Percentiles rank a stretch among this genome's conserved stretches.
Conservation (phyloP, 768 basidiomycete species). For the Tubosaeta brunneosetosa region DNA sequence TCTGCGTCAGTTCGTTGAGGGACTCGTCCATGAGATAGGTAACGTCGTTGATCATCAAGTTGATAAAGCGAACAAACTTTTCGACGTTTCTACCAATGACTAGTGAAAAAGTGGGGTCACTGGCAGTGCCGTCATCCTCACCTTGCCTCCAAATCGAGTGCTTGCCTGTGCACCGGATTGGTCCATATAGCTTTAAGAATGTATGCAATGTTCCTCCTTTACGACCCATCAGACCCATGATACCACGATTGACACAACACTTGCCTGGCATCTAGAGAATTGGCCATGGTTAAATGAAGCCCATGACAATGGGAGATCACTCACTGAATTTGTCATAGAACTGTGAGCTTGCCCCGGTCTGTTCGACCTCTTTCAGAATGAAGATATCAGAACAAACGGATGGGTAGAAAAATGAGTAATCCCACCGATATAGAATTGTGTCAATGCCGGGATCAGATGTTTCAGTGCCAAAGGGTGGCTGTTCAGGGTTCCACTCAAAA, state of each 20-base stretch:
- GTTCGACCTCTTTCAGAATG: slow-evolving; percentile 75
- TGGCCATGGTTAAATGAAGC: slow-evolving; percentile 6
- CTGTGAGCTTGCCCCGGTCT: slow-evolving; percentile 95
- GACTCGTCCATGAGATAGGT: slow-evolving; percentile 98
- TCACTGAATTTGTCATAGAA: slow-evolving; percentile 97
- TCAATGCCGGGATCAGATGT: slow-evolving; percentile 86
- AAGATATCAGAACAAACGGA: neutral
- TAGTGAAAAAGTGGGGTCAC: neutral
- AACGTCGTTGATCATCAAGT: slow-evolving; percentile 98
- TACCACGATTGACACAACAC: slow-evolving; percentile 8
- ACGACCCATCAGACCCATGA: slow-evolving; percentile 10
- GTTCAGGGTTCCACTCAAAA: slow-evolving; percentile 80
- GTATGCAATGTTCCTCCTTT: slow-evolving; percentile 78
- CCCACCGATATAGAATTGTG: slow-evolving; percentile 92
- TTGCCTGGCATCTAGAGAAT: slow-evolving; percentile 48
- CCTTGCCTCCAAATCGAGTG: slow-evolving; percentile 76
- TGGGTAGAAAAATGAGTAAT: neutral
- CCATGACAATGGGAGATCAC: slow-evolving; percentile 26
- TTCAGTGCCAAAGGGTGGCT: slow-evolving; percentile 80
- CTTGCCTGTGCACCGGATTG: slow-evolving; percentile 83
- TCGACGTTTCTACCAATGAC: slow-evolving; percentile 64
- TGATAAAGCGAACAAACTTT: slow-evolving; percentile 92
- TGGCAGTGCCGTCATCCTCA: slow-evolving; percentile 32
- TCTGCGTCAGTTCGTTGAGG: slow-evolving; percentile 81
- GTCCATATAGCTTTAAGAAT: slow-evolving; percentile 90